Base-by-base conservation (phyloP, 1,284 basidiomycete genomes). In the Peniophora sp. region DNA sequence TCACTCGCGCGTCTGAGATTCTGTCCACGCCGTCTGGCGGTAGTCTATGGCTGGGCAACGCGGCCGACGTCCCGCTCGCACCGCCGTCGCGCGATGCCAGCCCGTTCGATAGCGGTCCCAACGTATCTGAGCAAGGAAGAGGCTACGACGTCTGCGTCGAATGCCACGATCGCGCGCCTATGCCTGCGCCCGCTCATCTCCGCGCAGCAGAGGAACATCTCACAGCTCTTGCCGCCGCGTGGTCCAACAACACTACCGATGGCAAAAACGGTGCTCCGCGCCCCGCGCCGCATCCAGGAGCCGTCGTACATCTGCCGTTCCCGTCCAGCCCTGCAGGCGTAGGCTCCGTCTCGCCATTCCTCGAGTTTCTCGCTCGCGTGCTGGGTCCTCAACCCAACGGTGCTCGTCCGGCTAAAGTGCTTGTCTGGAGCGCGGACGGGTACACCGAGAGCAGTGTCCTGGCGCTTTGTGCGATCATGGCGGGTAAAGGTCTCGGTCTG, bases 361-460 rank as follows among this genome's bases (percentile, higher is more conserved):
- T 86, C 39, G 68, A 72, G 39, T 84, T 85, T 63, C 63, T 87
- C 52, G 78, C 84, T 66, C 71, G 72, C 48, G 73, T 83, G 63
- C 62, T 85, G 19, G 68, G 70, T 39, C 81, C 81, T 9, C 22
- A 23, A 16, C n/a, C 8, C 14, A 20, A 16, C 16, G 44, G 12
- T 8, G 44, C n/a, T 3, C 44, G 44, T 9, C n/a, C n/a, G 20
- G 69, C 84, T 51, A 87, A 86, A 63, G 69, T 90, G 48, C 71
- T 90, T 53, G 63, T 90, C 35, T 86, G 87, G 62, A 85, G 83
- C 12, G 77, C 83, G n/a, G 88, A 91, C 61, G 88, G 88, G 38
- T 90, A 90, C 65, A 97, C 95, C 23, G 96, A 98, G 68, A 89
- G 89, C 17, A 91, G 88, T 35, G 83, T 96, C 14, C 80, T 95